Base-by-base conservation (phyloP, 2,329 filamentous ascomycete species). In the Peltaster fructicola region DNA sequence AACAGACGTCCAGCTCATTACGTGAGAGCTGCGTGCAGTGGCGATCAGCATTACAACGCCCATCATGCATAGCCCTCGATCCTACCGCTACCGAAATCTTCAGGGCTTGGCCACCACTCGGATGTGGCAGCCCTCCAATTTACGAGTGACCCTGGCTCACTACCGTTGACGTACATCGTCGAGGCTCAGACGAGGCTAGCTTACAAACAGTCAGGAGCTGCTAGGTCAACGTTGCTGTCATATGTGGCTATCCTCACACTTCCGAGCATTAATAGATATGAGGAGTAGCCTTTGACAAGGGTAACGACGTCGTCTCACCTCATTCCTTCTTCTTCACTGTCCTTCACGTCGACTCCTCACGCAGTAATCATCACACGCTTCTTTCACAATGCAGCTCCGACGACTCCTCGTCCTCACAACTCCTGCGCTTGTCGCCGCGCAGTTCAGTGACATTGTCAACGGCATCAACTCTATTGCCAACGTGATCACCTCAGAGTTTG, bases 351-450 rank as follows among this genome's bases (percentile, higher is more conserved):
- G 10, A 11, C 19, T 9, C 13, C 6, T 5, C 8, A 6, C 13
- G 5, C 10, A 20, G 8, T 3, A 10, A 6, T 20, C 19, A 7
- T 9, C 10, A 11, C 19, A 7, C 19, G 19, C 19, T 11, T 6
- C 8, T 12, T 9, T 20, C 19, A 20, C 7, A 6, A 20, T 20
- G 19, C 19, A 20, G 8, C 10, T 20, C 8, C 10, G 13, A 13
- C 19, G 13, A 9, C 15, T 31, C 22, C 26, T 37, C 20, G 17
- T 40, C 22, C 23, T 38, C 24, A 23, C 28, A 8, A 29, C 34
- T 6, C 23, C 27, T 11, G 25, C 25, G n/a, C 17, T 40, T 10
- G 34, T 25, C 24, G 26, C 26, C 6, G 34, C 34, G 5, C 36
- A 40, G 17, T 14, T 25, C 22, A 23, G 21, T 7, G 27, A 24